Base-by-base conservation (phyloP, 2,329 filamentous ascomycete genomes). In the Pseudocercospora ulei region DNA sequence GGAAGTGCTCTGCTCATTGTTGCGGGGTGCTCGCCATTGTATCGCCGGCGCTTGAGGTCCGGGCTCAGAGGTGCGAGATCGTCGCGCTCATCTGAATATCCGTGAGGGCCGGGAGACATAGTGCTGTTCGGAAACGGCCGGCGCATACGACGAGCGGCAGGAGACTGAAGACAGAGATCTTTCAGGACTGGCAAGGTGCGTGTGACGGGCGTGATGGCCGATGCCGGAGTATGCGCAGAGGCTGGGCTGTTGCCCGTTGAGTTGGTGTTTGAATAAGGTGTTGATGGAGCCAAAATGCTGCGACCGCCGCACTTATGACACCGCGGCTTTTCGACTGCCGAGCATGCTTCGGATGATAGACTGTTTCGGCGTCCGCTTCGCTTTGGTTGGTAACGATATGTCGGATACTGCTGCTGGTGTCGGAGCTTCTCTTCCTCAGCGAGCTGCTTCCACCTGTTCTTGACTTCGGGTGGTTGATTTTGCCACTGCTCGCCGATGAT, bases 401-500 rank as follows among this genome's bases (percentile, higher is more conserved):
- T 81, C 2, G 90, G 90, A 60, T 95, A 94, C 63, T 87, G 82
- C 48, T 79, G 78, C 56, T 85, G 80, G 61, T 98, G 90, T 11
- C 82, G 80, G 45, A 77, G 69, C 67, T 96, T 96, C 62, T 96
- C 90, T 64, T 94, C 75, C 76, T 92, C 85, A 44, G 90, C 90
- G 40, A 93, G 73, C 44, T 73, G 72, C 62, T 90, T 93, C 90
- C 90, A 98, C 59, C 79, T 73, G 48, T 78, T 75, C 64, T 93
- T 93, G 41, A 78, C 71, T 37, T 82, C 75, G 14, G 80, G 72
- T 3, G 77, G 65, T 56, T 92, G 78, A 39, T 77, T 73, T 55
- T 80, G 78, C 90, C 90, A 98, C 73, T 87, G 80, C 60, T 85
- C 76, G 36, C 88, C 88, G 52, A 96, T 93, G 53, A 96, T 92